Conservation (phyloP, 176 grass and related monocot species). For the Tillandsia fasciculata region DNA sequence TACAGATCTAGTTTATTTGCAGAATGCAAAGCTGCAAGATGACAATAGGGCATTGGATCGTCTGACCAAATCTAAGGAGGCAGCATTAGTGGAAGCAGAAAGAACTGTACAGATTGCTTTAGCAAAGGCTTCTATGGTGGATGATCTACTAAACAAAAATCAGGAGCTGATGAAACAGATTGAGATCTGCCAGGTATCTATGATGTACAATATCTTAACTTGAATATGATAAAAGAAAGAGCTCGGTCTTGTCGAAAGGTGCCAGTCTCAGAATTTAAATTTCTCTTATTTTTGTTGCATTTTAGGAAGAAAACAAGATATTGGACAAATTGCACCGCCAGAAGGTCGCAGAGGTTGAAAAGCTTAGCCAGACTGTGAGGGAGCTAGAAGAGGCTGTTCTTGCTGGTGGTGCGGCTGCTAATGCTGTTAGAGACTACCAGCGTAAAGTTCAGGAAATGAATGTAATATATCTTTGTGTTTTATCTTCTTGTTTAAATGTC, state of each 20-base stretch:
- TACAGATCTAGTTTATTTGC: slow-evolving; percentile 21
- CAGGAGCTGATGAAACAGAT: slow-evolving; percentile 98
- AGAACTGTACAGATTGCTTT: slow-evolving; percentile 85
- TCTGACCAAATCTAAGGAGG: slow-evolving; percentile 94
- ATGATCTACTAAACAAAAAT: slow-evolving; percentile 97
- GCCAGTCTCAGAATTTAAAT: slow-evolving; percentile 5
- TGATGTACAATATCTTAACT: slow-evolving; percentile 4
- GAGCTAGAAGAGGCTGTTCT: slow-evolving; percentile 93
- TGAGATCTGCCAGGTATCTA: slow-evolving; percentile 80
- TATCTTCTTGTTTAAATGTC: not conserved
- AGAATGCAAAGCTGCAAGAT: slow-evolving; percentile 94
- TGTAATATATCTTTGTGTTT: slow-evolving; percentile 36
- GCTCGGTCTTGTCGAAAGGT: slow-evolving; percentile 5
- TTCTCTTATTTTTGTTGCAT: not conserved
- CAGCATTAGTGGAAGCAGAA: slow-evolving; percentile 84
- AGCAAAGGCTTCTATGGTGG: slow-evolving; percentile 88
- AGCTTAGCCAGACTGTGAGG: slow-evolving; percentile 82
- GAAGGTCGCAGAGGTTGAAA: slow-evolving; percentile 93
- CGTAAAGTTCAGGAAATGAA: slow-evolving; percentile 91
- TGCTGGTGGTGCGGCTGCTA: slow-evolving; percentile 86
- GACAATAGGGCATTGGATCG: slow-evolving; percentile 89
- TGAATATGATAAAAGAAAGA: slow-evolving; percentile 2
- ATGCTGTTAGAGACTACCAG: slow-evolving; percentile 97
- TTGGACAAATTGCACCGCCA: slow-evolving; percentile 85
- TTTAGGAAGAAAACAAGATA: slow-evolving; percentile 96